A percentile compares a stretch with the other conserved stretches of the same genome.
Evolutionary conservation across 2,329 filamentous ascomycete species (phyloP).

Genomic region (Epichloe scottii): DNA sequence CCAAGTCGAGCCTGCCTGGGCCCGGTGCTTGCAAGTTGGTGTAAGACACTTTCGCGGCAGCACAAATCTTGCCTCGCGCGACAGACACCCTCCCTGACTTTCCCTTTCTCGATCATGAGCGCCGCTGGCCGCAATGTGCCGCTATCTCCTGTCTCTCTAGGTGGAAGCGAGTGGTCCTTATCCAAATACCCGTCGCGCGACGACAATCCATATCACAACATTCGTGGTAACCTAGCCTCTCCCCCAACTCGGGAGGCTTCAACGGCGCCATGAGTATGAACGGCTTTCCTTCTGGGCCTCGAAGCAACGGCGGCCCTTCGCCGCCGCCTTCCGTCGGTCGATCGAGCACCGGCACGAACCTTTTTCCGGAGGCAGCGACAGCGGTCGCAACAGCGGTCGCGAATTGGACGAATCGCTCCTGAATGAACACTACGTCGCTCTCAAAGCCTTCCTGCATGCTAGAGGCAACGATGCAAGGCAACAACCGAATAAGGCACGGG

Average conservation of each 20-base stretch:
- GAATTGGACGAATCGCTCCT: conserved; percentile 55
- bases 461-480: conserved; percentile 64
- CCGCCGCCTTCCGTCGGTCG: conserved; percentile 79
- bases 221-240: conserved; percentile 49
- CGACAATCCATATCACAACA: conserved; percentile 38
- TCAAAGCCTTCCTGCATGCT: conserved; percentile 66
- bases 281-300: conserved; percentile 43
- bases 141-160: conserved; percentile 71
- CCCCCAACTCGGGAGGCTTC: conserved; percentile 55
- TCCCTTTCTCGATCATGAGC: conserved; percentile 41
- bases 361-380: conserved; percentile 57
- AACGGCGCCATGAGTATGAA: conserved; percentile 46
- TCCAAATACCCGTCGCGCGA: conserved; percentile 50
- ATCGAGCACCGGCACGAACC: conserved; percentile 66
- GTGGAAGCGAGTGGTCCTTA: conserved; percentile 73
- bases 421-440: conserved; percentile 66
- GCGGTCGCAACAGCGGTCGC: conserved; percentile 42
- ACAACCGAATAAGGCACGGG: conserved; percentile 77
- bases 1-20: conserved; percentile 2
- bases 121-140: conserved; percentile 55
- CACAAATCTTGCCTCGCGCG: conserved; percentile 10
- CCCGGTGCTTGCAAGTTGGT: conserved; percentile 5
- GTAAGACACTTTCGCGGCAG: conserved; percentile 10
- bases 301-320: conserved; percentile 54
- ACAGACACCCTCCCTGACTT: conserved; percentile 10